A percentile compares a stretch with the other conserved stretches of the same genome.
Evolutionary conservation across 495 filamentous ascomycete genomes (phyloP).

Genomic region (Talaromyces thailandensis): DNA sequence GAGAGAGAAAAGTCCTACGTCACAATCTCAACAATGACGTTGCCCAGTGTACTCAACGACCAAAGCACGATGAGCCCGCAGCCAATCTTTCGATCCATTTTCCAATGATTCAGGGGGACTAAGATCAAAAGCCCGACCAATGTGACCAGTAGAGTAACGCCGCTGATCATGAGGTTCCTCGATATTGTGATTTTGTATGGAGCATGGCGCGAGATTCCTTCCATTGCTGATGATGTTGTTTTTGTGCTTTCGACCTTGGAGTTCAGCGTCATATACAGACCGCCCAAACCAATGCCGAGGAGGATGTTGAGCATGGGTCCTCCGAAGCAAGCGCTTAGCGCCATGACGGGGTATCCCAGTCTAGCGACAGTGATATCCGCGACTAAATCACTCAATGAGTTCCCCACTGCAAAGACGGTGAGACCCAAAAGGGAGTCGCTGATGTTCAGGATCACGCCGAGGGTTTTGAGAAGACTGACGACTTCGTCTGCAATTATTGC

Average conservation of each 20-base stretch:
- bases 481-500: conserved; percentile 94
- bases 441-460: conserved; percentile 88
- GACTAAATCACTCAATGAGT: conserved; percentile 88
- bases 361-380: conserved; percentile 90
- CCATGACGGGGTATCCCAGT: conserved; percentile 95
- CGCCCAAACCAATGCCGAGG: conserved; percentile 82
- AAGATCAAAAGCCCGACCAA: conserved; percentile 67
- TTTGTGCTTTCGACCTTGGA: conserved; percentile 7
- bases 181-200: conserved; percentile 76
- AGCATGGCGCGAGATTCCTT: conserved; percentile 44
- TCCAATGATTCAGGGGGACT: conserved; percentile 83
- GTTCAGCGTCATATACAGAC: conserved; percentile 71
- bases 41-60: conserved; percentile 72
- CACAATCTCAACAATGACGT: conserved; percentile 68
- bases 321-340: conserved; percentile 86
- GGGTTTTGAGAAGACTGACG: conserved; percentile 85
- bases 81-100: conserved; percentile 78
- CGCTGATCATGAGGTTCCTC: conserved; percentile 73
- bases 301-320: conserved; percentile 98
- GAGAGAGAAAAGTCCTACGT: neutral
- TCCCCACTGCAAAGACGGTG: conserved; percentile 95
- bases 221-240: conserved; percentile 9
- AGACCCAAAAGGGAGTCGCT: conserved; percentile 93
- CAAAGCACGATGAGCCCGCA: conserved; percentile 77
- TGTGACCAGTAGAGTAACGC: conserved; percentile 70